Base-by-base conservation (phyloP, 225 moss, liverwort and hornwort genomes). In the Pseudoscleropodium purum region DNA sequence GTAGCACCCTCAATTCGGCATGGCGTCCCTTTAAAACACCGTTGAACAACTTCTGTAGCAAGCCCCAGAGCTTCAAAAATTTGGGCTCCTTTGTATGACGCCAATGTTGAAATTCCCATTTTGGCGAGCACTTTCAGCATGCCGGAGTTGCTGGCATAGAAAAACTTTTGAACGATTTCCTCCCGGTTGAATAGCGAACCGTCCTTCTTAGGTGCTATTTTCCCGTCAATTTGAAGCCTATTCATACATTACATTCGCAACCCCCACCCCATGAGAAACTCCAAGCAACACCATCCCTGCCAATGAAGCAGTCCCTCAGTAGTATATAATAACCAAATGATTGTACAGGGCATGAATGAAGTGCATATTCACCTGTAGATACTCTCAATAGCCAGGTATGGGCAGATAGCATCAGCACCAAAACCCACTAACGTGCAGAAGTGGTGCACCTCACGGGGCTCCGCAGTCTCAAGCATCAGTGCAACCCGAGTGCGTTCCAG, bases 41-140 rank as follows among this genome's bases (percentile, higher is more conserved):
- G 93, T 88, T 93, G 92, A 57, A 97, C 95, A 47, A 97, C 96
- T 84, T 97, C 96, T 4, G 95, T 91, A 39, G 97, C 90, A 78
- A 97, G 97, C 61, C 97, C 97, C 24, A 97, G 93, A 17, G 95
- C 97, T 88, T 97, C 97, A 88, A 97, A 97, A 45, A 97, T 97
- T 79, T 97, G 96, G 74, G 97, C 97, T 73, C 97, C 97, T 89
- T 97, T 97, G 88, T 97, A 96, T 12, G 96, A 97, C 5, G 96
- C 97, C 91, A 96, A 89, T 30, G 96, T 97, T 73, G 96, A 96
- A 70, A 97, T 97, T 34, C 97, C 97, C 97, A 97, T 97, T 81
- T 97, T 97, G 51, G 97, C 97, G 62, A 97, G 94, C 70, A 97
- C 97, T 92, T 97, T 97, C 37, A 97, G 92, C 95, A 97, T 96